These are phyloP conservation scores for Aquanectria penicillioides DNA, from an alignment of 2,329 filamentous ascomycete genomes.

Conservation along the genomic window DNA sequence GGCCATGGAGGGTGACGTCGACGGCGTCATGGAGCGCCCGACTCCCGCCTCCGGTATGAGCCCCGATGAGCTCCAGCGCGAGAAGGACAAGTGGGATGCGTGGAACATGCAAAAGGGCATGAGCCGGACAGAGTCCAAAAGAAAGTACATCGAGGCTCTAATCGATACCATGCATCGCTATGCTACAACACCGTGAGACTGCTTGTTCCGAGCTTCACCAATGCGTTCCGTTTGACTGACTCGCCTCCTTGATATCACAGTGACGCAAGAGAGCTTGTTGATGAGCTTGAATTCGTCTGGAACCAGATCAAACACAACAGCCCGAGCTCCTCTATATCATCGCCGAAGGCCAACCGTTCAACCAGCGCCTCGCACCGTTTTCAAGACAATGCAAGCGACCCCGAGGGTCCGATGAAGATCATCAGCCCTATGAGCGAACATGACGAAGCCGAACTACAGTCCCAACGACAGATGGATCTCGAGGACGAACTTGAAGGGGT, in stretches of 20 bases:
- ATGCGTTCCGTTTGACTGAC: conserved; percentile 32
- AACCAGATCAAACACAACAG: conserved; percentile 94
- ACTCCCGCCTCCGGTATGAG: conserved; percentile 57
- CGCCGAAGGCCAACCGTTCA: conserved; percentile 57
- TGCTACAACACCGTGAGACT: conserved; percentile 80
- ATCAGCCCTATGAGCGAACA: conserved; percentile 88
- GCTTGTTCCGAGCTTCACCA: neutral
- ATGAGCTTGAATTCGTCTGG: conserved; percentile 99
- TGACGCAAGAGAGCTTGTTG: conserved; percentile 87
- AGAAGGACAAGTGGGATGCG: conserved; percentile 85
- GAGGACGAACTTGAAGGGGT: conserved; percentile 57
- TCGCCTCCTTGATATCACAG: conserved; percentile 48
- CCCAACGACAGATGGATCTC: conserved; percentile 58
- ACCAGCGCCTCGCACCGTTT: conserved; percentile 52
- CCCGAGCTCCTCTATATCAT: conserved; percentile 69
- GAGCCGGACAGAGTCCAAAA: conserved; percentile 90
- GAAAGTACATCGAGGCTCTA: conserved; percentile 89
- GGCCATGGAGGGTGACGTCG: conserved; percentile 97
- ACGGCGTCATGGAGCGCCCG: conserved; percentile 91
- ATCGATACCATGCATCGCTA: conserved; percentile 98
- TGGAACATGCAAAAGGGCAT: conserved; percentile 91
- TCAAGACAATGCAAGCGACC: conserved; percentile 58
- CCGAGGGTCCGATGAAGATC: conserved; percentile 71
- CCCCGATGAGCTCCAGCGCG: conserved; percentile 65
- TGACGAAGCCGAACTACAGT: conserved; percentile 71